Conservation (phyloP, 2,329 filamentous ascomycete genomes). For the Pseudocercospora crystallina region DNA sequence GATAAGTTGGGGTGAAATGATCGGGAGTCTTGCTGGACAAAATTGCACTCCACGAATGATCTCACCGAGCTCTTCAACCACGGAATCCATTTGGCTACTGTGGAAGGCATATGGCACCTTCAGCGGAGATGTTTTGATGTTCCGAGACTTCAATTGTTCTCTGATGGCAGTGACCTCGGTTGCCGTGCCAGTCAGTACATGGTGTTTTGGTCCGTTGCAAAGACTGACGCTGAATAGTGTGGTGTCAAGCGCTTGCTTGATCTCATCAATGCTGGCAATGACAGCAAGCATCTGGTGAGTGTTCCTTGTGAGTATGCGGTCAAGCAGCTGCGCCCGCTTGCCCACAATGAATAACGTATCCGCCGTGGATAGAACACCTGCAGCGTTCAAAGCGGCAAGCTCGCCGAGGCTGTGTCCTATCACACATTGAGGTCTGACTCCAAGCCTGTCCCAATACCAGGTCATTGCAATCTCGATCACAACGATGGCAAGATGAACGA, state of each 20-base stretch:
- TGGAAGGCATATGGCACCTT: conserved; percentile 35
- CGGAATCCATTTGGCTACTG: conserved; percentile 31
- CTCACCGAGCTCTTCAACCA: conserved; percentile 26
- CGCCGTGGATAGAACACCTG: conserved; percentile 39
- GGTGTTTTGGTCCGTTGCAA: conserved; percentile 27
- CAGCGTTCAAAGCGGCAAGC: conserved; percentile 39
- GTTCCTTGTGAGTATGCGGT: conserved; percentile 24
- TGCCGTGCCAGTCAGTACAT: conserved; percentile 26
- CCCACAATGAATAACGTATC: conserved; percentile 39
- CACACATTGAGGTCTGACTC: conserved; percentile 29
- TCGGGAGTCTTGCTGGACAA: conserved; percentile 22
- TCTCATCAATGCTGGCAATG: too few relatives aligned
- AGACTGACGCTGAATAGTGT: conserved; percentile 28
- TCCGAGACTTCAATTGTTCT: too few relatives aligned
- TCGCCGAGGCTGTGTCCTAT: conserved; percentile 40
- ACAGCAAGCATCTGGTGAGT: conserved; percentile 34
- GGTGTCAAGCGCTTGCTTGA: too few relatives aligned
- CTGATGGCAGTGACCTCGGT: too few relatives aligned
- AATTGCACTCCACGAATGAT: background rate
- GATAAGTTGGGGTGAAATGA: conserved; percentile 33
- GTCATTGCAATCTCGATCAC: conserved; percentile 45
- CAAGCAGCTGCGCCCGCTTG: conserved; percentile 34
- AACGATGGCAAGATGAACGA: conserved; percentile 45
- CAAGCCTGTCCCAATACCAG: conserved; percentile 29
- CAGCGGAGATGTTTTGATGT: too few relatives aligned